These are phyloP conservation scores for Lagenidium sp. DNA, from an alignment of 352 stramenopile genomes.

Conservation along the genomic window DNA sequence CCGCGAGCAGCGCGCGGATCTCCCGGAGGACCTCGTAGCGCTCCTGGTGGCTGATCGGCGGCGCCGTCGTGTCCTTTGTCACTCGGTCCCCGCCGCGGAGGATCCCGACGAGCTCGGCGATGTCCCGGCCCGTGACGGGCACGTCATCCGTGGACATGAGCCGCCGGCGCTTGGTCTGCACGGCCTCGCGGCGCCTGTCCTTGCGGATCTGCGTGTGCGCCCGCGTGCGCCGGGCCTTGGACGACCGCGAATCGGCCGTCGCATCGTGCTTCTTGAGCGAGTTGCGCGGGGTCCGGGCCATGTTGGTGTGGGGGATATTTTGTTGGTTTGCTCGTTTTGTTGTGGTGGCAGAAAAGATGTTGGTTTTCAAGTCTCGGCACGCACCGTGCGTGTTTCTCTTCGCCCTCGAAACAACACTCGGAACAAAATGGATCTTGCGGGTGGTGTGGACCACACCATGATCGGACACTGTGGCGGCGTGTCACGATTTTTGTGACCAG, in stretches of 20 bases:
- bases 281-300: conserved; percentile 34
- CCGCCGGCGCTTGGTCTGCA: conserved; percentile 66
- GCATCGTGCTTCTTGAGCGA: conserved; percentile 78
- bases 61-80: too few relatives aligned
- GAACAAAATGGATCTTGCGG: too few relatives aligned
- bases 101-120: conserved; percentile 38
- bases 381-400: too few relatives aligned
- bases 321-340: too few relatives aligned
- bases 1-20: conserved; percentile 48
- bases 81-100: conserved; percentile 17
- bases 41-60: conserved; percentile 30
- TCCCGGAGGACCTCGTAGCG: conserved; percentile 65
- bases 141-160: conserved; percentile 37
- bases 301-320: too few relatives aligned
- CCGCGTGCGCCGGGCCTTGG: conserved; percentile 53
- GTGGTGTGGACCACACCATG: too few relatives aligned
- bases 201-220: conserved; percentile 64
- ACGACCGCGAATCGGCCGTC: conserved; percentile 39
- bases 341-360: too few relatives aligned
- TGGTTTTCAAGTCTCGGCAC: too few relatives aligned
- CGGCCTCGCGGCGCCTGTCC: conserved; percentile 49
- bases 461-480: too few relatives aligned
- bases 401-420: too few relatives aligned
- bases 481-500: too few relatives aligned
- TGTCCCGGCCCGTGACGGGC: conserved; percentile 37